phyloP scores from a whole-genome alignment of 768 basidiomycete species.

The Trametes villosa region DNA sequence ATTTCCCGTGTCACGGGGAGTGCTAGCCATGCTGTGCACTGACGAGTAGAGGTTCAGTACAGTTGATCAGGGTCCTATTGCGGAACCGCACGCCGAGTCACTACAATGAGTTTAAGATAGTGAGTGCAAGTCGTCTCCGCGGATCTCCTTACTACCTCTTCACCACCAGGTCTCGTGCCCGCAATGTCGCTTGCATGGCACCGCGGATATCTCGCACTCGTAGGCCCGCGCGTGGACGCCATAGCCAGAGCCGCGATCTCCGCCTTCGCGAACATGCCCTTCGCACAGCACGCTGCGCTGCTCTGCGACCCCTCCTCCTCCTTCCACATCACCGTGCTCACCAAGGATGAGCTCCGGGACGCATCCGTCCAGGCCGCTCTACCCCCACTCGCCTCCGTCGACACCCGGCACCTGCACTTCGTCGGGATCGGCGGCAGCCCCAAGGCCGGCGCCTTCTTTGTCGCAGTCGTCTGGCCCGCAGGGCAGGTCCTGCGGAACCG shows the following conservation, averaged over 20 bases:
- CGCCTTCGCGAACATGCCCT: background rate
- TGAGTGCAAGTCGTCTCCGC: background rate
- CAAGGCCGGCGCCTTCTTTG: constrained; percentile 39
- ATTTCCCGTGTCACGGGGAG: no score
- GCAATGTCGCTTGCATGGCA: constrained; percentile 13
- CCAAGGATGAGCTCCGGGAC: constrained; percentile 44
- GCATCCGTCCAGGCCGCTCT: constrained; percentile 23
- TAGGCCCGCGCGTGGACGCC: constrained; percentile 10
- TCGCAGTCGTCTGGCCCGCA: constrained; percentile 58
- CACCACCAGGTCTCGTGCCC: background rate
- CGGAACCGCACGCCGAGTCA: no score
- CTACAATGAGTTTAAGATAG: background rate
- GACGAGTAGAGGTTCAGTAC: no score
- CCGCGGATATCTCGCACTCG: constrained; percentile 14
- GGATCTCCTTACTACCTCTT: background rate
- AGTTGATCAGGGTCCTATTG: no score
- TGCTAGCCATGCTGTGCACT: no score
- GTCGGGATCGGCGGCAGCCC: constrained; percentile 25
- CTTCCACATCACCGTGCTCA: constrained; percentile 48
- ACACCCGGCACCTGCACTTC: constrained; percentile 20
- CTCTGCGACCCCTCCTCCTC: constrained; percentile 8
- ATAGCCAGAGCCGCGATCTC: constrained; percentile 7
- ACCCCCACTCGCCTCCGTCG: constrained; percentile 9
- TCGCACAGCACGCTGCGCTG: background rate
- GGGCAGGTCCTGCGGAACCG: constrained; percentile 55